These are phyloP conservation scores for Trifolium subterraneum DNA, from an alignment of 306 rosid genomes.

Conservation along the genomic window DNA sequence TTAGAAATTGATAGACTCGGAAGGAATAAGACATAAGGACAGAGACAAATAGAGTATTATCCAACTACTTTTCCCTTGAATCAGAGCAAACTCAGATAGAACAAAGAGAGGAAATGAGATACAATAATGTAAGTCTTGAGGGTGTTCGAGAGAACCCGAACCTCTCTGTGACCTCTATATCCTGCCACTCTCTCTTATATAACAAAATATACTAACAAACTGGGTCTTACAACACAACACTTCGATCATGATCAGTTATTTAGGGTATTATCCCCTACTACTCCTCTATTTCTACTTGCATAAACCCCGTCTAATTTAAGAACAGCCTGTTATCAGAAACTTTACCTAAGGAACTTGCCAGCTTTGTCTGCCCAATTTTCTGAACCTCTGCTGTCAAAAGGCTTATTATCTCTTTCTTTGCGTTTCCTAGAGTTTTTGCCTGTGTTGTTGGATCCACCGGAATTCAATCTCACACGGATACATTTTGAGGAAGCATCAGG, in stretches of 20 bases:
- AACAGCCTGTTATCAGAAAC: background rate
- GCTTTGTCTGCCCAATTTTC: constrained; percentile 76
- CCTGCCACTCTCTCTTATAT: background rate
- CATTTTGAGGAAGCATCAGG: constrained; percentile 90
- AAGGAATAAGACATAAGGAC: constrained; percentile 8
- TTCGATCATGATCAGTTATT: background rate
- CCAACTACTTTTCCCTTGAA: constrained; percentile 4
- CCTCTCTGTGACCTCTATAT: background rate
- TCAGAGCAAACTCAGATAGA: background rate
- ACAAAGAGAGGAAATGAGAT: constrained; percentile 1
- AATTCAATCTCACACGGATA: constrained; percentile 83
- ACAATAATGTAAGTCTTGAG: background rate
- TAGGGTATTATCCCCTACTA: constrained; percentile 28
- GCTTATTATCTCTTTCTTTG: constrained; percentile 79
- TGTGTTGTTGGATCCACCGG: constrained; percentile 55
- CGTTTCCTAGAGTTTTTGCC: constrained; percentile 76
- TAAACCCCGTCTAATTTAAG: constrained; percentile 15
- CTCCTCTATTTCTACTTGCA: background rate
- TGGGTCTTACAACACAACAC: background rate
- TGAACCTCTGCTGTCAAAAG: constrained; percentile 95
- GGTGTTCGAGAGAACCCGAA: background rate
- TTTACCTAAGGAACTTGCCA: constrained; percentile 86
- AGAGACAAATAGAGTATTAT: background rate
- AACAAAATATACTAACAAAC: background rate
- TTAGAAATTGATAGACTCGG: constrained; percentile 15